phyloP scores from a whole-genome alignment of 2,329 filamentous ascomycete genomes.

The Sclerotinia glacialis region DNA sequence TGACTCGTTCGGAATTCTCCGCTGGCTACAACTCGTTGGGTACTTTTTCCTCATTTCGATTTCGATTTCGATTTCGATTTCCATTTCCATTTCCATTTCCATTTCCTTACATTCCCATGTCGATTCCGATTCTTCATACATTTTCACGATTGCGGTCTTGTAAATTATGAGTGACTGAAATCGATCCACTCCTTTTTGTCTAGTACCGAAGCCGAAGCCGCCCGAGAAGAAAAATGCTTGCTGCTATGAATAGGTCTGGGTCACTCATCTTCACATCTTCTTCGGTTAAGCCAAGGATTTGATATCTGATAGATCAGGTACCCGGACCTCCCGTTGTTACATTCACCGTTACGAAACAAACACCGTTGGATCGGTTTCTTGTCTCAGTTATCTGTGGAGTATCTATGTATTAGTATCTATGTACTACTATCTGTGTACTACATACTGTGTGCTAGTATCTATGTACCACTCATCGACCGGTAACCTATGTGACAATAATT shows the following conservation, averaged over 20 bases:
- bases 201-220: neutral
- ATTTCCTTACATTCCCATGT: too few species aligned
- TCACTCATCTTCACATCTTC: too few species aligned
- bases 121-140: neutral
- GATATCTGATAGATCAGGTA: conserved; percentile 1
- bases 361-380: conserved; percentile 4
- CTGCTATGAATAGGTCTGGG: neutral
- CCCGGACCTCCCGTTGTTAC: neutral
- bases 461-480: too few species aligned
- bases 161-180: neutral
- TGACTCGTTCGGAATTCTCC: neutral
- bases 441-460: too few species aligned
- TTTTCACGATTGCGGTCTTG: neutral
- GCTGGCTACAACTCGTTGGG: neutral
- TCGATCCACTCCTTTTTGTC: neutral
- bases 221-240: neutral
- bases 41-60: neutral
- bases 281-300: neutral
- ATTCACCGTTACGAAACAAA: neutral
- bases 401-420: too few species aligned
- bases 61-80: neutral
- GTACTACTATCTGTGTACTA: neutral
- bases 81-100: neutral
- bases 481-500: neutral
- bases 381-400: neutral